Base-by-base conservation (phyloP, 108 stramenopile species). In the Aurantiochytrium sp. region DNA sequence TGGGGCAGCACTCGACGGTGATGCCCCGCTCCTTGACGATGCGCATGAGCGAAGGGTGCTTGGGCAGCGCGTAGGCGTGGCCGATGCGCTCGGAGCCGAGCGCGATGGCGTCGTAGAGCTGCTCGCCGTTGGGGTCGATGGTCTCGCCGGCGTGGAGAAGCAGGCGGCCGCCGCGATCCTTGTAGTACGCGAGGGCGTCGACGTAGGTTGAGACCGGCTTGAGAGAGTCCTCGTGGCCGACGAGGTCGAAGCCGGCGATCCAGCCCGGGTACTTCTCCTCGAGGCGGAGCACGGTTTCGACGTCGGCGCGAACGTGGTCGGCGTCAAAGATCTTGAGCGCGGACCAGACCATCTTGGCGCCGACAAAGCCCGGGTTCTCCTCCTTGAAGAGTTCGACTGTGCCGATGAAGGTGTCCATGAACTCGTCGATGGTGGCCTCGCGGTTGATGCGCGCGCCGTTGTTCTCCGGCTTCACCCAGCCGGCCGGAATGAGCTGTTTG, bases 41-140 rank as follows among this genome's bases (percentile, higher is more conserved):
- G 42, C 73, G 73, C 73, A 81, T 42, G 27, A 81, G 73, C 12
- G 73, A 41, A 12, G 73, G 73, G 39, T 48, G 45, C 45, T 81
- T 81, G n/a, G 73, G 73, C 36, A 81, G 73, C n/a, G 73, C 73
- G 24, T 81, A 81, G n/a, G 24, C 73, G 73, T 81, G 73, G n/a
- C 73, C 73, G 24, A 81, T 81, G n/a, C 73, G 73, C 39, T 41
- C 73, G 30, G 36, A 41, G 24, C 73, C 73, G 73, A 81, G 39
- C 0, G 73, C 73, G 30, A 81, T 81, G 17, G 73, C 73, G 30
- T 81, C 73, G 45, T 81, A 81, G 21, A 81, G 45, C 45, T 81
- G 73, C 30, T 81, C 73, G n/a, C 19, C 39, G 45, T 81, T 81
- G 45, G 73, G 73, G 42, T 81, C 73, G 19, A 48, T 41, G n/a